phyloP scores from a whole-genome alignment of 2,329 filamentous ascomycete genomes.

The Fusarium bactridioides region DNA sequence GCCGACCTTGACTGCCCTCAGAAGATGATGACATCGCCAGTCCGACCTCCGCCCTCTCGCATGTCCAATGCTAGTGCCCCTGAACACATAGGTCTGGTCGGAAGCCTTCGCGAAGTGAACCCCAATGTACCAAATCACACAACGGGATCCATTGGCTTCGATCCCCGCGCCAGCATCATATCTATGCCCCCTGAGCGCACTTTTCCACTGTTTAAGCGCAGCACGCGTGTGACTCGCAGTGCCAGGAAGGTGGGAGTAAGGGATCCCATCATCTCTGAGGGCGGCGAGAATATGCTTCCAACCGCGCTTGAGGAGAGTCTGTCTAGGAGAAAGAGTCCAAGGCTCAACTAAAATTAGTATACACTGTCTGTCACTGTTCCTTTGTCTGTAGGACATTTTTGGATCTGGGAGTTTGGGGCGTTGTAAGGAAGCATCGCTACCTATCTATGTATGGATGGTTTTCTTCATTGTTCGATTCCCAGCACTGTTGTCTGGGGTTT shows the following conservation, averaged over 20 bases:
- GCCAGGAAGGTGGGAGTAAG: constrained; percentile 43
- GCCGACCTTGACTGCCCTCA: constrained; percentile 46
- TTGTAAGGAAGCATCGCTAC: constrained; percentile 5
- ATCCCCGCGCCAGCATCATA: constrained; percentile 53
- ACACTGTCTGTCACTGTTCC: not conserved
- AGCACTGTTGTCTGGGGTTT: constrained; percentile 6
- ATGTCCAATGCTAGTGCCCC: constrained; percentile 38
- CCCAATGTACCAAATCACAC: constrained; percentile 57
- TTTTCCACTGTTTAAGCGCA: constrained; percentile 59
- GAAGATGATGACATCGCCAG: constrained; percentile 42
- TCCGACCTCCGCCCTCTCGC: constrained; percentile 45
- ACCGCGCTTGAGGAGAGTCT: constrained; percentile 55
- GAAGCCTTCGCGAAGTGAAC: constrained; percentile 64
- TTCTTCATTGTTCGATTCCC: constrained; percentile 18
- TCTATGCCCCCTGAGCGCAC: constrained; percentile 54
- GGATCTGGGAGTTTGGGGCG: constrained; percentile 29
- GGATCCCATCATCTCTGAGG: constrained; percentile 50
- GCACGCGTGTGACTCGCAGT: constrained; percentile 46
- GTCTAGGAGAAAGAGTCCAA: constrained; percentile 63
- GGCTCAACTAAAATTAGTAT: constrained; percentile 49
- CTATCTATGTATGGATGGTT: not conserved
- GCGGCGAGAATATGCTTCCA: constrained; percentile 61
- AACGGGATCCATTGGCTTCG: constrained; percentile 50
- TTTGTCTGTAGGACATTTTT: not conserved
- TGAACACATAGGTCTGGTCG: constrained; percentile 45